Base-by-base conservation (phyloP, 495 filamentous ascomycete species). In the Glonium stellatum region DNA sequence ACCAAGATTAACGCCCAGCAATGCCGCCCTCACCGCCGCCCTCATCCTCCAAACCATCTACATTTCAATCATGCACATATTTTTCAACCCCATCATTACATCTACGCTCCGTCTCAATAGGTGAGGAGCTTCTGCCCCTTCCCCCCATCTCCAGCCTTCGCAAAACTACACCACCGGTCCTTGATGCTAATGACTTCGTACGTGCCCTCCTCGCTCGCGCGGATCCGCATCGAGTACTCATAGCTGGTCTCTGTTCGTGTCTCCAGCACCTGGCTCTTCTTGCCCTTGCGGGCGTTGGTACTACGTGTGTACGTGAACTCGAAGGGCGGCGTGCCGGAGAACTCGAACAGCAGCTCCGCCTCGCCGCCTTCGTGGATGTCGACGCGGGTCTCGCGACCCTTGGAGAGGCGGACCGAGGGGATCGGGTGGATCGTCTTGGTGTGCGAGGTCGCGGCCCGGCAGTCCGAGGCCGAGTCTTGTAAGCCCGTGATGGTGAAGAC, bases 281-380 rank as follows among this genome's bases (percentile, higher is more conserved):
- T 65, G 13, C 66, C 66, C 39, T 87, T 77, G 85, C 89, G 59
- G 78, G 80, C 82, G 71, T 93, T 95, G 42, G 88, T 88, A 71
- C 87, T 92, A 62, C 93, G 81, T 34, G 92, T 97, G 69, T 93
- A 97, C 73, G 91, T 95, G 71, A 97, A 97, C 73, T 97, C 91
- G 69, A 98, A 98, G 11, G 93, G 93, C 60, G 93, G 93, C 11
- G 90, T 92, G 47, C 93, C 93, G 75, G 86, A 89, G 71, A 98
- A 97, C 66, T 92, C 86, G 63, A 97, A 97, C 44, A 88, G 76
- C 58, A 98, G 89, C 70, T 96, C 88, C 15, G 92, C 89, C 72
- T 91, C 87, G 63, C 89, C 87, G 67, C 93, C 93, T 76, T 97
- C 92, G 69, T 97, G 93, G 58, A 98, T 98, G 67, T 97, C 93